A percentile compares a stretch with the other conserved stretches of the same genome.
phyloP scores from a whole-genome alignment of 2,329 filamentous ascomycete species.

The Arthrocladium fulminans region DNA sequence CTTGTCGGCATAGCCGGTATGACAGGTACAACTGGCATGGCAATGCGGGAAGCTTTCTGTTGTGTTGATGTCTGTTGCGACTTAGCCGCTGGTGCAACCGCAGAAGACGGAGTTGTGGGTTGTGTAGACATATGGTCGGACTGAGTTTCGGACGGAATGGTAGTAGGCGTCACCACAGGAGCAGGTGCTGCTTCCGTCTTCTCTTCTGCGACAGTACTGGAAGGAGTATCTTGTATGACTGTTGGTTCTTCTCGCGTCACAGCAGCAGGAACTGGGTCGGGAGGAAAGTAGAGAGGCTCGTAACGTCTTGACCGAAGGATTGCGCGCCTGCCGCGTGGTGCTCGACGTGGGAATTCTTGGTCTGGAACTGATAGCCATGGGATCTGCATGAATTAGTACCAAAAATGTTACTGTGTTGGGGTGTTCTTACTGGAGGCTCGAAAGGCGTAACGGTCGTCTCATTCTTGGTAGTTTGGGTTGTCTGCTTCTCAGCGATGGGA shows the following conservation, averaged over 20 bases:
- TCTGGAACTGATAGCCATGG: slow-evolving; percentile 54
- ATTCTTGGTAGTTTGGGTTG: slow-evolving; percentile 15
- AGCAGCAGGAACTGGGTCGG: slow-evolving; percentile 34
- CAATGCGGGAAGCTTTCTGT: slow-evolving; percentile 26
- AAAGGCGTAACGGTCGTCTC: slow-evolving; percentile 35
- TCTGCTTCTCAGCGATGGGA: slow-evolving; percentile 24
- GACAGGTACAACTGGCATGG: slow-evolving; percentile 41
- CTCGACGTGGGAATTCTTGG: slow-evolving; percentile 45
- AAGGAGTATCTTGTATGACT: neutral
- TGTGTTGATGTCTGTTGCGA: slow-evolving; percentile 27
- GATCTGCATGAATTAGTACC: slow-evolving; percentile 31
- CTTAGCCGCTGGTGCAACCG: slow-evolving; percentile 27
- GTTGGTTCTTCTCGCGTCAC: slow-evolving; percentile 15
- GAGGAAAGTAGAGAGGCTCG: slow-evolving; percentile 39
- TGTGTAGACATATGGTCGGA: slow-evolving; percentile 49
- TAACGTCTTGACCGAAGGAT: slow-evolving; percentile 29
- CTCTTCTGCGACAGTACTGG: slow-evolving; percentile 11
- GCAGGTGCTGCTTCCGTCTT: slow-evolving; percentile 14
- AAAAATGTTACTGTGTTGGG: neutral
- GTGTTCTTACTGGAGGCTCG: slow-evolving; percentile 38
- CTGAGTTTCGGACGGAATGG: slow-evolving; percentile 49
- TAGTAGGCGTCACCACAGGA: slow-evolving; percentile 45
- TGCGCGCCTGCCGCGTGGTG: slow-evolving; percentile 39
- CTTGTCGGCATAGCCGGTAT: slow-evolving; percentile 36
- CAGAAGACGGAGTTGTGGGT: slow-evolving; percentile 48